Evolutionary conservation across 2,329 filamentous ascomycete species (phyloP), one percentile per base, ranked within the genome.

Genomic region (Sarocladium brachiariae): DNA sequence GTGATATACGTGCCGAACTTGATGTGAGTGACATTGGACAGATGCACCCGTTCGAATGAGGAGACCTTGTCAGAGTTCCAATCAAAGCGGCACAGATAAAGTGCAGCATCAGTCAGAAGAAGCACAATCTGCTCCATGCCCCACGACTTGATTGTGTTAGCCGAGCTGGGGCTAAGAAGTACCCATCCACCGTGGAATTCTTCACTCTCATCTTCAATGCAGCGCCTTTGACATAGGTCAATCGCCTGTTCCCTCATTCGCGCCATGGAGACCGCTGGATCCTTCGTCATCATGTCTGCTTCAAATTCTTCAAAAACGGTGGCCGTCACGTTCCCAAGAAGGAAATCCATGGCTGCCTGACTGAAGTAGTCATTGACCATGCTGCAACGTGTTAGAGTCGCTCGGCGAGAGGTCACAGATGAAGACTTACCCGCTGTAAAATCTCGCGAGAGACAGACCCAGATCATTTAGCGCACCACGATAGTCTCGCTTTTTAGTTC

Each of bases 321-420:
- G 1, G 84, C 84, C 0, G 86, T 89, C 10, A 95, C 88, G 57
- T 93, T 93, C 18, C 93, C 93, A 0, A 97, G 79, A 3, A 96
- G 78, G 62, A 93, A 97, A 65, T 99, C 93, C 56, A 99, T 96
- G 48, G 88, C 89, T 0, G 90, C 88, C 65, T 99, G 93, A 19
- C 91, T 87, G 67, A 97, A 97, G 66, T 95, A 96, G 68, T 99
- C 93, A 58, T 95, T 96, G 56, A 99, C 90, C 68, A 97, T 93
- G 57, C 96, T 97, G 62, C 77, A 16, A 21, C 4, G 13, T 5
- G 21, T 49, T n/a, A 37, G 30, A 43, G n/a, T n/a, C n/a, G n/a
- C n/a, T n/a, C n/a, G n/a, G n/a, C n/a, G n/a, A n/a, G n/a, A n/a
- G n/a, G n/a, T n/a, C n/a, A n/a, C n/a, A n/a, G n/a, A 21, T 8